Evolutionary conservation across 345 rosid genomes (phyloP).

Genomic region (Dipteronia dyeriana): DNA sequence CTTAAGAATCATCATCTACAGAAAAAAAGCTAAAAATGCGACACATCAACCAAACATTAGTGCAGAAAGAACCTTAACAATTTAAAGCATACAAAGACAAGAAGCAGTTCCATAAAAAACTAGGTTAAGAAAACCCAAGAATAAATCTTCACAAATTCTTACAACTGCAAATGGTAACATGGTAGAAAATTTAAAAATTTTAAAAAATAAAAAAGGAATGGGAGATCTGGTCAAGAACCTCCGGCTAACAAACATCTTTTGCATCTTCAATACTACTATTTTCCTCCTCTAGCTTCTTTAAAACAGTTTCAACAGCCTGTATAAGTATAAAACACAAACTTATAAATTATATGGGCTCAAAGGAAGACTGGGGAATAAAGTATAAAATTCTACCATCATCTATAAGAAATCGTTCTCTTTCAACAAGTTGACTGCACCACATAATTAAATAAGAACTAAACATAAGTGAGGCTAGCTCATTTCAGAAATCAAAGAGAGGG

Average conservation of each 20-base stretch:
- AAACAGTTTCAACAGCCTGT: slow-evolving; percentile 83
- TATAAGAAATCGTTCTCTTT: no score
- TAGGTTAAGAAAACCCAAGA: background rate
- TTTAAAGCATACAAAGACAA: background rate
- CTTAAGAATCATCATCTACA: background rate
- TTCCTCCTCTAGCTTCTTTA: slow-evolving; percentile 60
- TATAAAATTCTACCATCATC: background rate
- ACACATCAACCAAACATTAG: background rate
- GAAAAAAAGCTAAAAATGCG: background rate
- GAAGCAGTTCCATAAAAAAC: slow-evolving; percentile 9
- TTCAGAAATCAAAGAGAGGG: no score
- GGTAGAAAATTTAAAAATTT: background rate
- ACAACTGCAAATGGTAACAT: slow-evolving; percentile 3
- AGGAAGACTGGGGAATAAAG: background rate
- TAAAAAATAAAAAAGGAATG: slow-evolving; percentile 1
- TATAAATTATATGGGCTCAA: background rate
- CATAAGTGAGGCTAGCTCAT: no score
- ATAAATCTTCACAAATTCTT: slow-evolving; percentile 1
- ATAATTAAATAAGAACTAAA: no score
- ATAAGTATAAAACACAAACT: slow-evolving; percentile 8
- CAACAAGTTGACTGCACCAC: no score
- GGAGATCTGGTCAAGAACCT: slow-evolving; percentile 56
- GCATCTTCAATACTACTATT: slow-evolving; percentile 81
- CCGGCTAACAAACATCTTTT: slow-evolving; percentile 82
- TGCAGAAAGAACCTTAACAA: background rate